Evolutionary conservation across 106 monocot species (phyloP), one percentile per base, ranked within the genome.

Genomic region (Xerophyta viscosa): DNA sequence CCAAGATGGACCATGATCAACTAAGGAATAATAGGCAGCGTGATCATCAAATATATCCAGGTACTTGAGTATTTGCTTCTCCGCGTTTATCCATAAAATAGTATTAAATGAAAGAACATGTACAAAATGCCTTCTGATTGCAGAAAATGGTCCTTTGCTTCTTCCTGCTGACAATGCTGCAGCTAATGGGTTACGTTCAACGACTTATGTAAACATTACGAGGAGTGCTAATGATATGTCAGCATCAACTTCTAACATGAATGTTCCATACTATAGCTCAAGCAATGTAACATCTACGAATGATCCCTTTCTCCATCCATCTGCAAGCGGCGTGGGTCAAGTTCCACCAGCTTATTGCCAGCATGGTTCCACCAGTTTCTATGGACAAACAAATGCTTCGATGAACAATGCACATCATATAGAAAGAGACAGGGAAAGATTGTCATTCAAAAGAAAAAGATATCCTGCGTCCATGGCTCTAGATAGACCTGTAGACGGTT

Each of bases 361-460:
- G 9, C 56, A 46, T 17, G 65, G 41, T 0, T 13, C 37, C 52
- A 31, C 53, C 27, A 27, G n/a, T 17, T 55, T 58, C 12, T 15
- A 17, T 51, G 57, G 43, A 3, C 59, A 26, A 46, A 22, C 41
- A 27, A 18, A 20, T 42, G 22, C 41, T 12, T 46, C 60, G 14
- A 19, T 20, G 17, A 28, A 13, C 24, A 54, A 37, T 19, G 42
- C 36, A 37, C 17, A n/a, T 1, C 46, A 58, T 67, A 7, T 62
- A 14, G 39, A 33, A 46, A 51, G 48, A 33, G 75, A 69, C 17
- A 48, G 59, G 44, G 31, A 25, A 46, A 77, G 81, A 42, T 26
- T 25, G 17, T 18, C 51, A 20, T 59, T 49, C 50, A 90, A 78
- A 55, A 67, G 84, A 55, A 90, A 81, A 61, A 61, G 31, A 8